Evolutionary conservation across 495 filamentous ascomycete genomes (phyloP), one percentile per base, ranked within the genome.

Genomic region (Neurospora sp.): DNA sequence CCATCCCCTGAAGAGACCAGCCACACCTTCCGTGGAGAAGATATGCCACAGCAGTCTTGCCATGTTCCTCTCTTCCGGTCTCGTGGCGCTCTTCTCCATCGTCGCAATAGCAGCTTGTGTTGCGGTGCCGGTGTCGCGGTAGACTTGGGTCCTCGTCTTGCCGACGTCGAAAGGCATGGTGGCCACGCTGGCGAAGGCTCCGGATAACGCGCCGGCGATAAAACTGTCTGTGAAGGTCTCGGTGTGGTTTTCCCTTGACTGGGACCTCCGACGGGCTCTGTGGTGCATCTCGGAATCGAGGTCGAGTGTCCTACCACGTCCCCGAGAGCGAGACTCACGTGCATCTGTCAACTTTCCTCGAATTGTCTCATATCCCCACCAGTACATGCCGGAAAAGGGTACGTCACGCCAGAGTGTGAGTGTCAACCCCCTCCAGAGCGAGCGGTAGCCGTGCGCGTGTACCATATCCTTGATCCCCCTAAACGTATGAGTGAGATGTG

Each of bases 101-200:
- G n/a, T 71, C 69, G 27, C 71, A 35, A n/a, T 68, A 27, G 76
- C 78, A 9, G 78, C 77, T 39, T 79, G 61, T 61, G 53, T 35
- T 37, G 53, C 7, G 20, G 77, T 71, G 20, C 81, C 69, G 8
- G 82, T 77, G 38, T 91, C 88, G 39, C 86, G 84, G 75, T 89
- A 89, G 10, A 98, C 91, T 79, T 99, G 96, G 72, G 93, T 92
- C 65, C 96, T 86, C 11, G 96, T 99, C 84, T 99, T 99, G 22
- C 96, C 96, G 0, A 99, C 96, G 78, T 99, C 96, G 76, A 98
- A 99, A 5, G 96, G 96, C 53, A 93, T 97, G 0, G 96, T 99
- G 18, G 96, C 85, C n/a, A 97, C 83, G 6, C 95, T 93, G 4
- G 96, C 94, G 16, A 96, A 82, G 0, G 92, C 91, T 3, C 96